Evolutionary conservation across 805 yeast genomes (phyloP), one percentile per base, ranked within the genome.

Genomic region (Danielia reshetovae): DNA sequence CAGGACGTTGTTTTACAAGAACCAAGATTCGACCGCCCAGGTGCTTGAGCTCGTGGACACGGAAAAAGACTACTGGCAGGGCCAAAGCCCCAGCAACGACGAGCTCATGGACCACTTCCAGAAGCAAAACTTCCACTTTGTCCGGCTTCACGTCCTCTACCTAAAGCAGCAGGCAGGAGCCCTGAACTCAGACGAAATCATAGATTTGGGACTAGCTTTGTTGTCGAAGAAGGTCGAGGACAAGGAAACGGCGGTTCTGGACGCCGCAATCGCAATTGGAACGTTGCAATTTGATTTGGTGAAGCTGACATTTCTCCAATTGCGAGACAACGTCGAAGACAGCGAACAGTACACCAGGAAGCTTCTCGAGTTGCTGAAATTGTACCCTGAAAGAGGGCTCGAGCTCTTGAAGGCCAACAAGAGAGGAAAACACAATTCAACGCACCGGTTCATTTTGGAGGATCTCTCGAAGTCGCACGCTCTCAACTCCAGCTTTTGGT

Each of bases 281-380:
- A 7, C 4, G 3, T 18, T 32, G 12, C 15, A 23, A 9, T 35
- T 33, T 15, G 36, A 43, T 19, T 32, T 46, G 10, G 36, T 33
- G 2, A 18, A 15, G 10, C 14, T 44, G 4, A 36, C 42, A 1
- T 42, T 47, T 14, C 23, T 23, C 11, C 51, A 46, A 10, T 33
- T 57, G 12, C 40, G 36, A 10, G 34, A 39, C 5, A 19, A 46
- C 18, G 34, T 57, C 5, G 35, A 48, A 11, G 54, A 54, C 33
- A 49, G 52, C 18, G 45, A 47, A 3, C 31, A 43, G 5, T 66
- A 63, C 39, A 50, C 64, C 21, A 58, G 55, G 33, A 43, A 51
- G 21, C 50, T 66, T 6, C 37, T 66, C 10, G 65, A 57, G 33
- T 44, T 65, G 2, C 46, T 67, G 11, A 51, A 60, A 34, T 22